These are phyloP conservation scores for Podosphaera leucotricha DNA, from an alignment of 2,329 filamentous ascomycete genomes.

Conservation along the genomic window DNA sequence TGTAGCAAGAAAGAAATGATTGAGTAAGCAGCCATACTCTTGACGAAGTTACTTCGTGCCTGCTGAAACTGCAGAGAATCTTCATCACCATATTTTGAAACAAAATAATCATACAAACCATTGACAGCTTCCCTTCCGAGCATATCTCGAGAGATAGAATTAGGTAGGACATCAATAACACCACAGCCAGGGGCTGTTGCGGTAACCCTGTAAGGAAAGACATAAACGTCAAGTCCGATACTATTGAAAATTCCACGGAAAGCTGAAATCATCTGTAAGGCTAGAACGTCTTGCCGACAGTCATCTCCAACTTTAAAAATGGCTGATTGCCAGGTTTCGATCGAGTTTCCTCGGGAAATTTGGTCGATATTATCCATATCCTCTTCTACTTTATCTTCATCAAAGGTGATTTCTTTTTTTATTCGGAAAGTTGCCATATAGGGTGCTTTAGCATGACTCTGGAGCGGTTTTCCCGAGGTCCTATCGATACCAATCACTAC, in stretches of 20 bases:
- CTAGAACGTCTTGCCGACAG: slow-evolving; percentile 88
- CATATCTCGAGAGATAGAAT: slow-evolving; percentile 97
- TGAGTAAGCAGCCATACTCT: slow-evolving; percentile 96
- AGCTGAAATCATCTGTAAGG: slow-evolving; percentile 89
- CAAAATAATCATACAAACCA: slow-evolving; percentile 92
- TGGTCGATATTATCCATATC: slow-evolving; percentile 20
- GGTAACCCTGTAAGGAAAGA: slow-evolving; percentile 91
- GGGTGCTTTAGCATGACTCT: slow-evolving; percentile 93
- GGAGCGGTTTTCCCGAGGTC: slow-evolving; percentile 89
- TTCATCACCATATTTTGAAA: slow-evolving; percentile 91
- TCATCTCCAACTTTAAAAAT: slow-evolving; percentile 99
- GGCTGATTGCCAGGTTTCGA: slow-evolving; percentile 96
- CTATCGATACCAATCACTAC: slow-evolving; percentile 95
- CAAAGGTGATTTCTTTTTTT: slow-evolving; percentile 47
- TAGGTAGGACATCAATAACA: slow-evolving; percentile 92
- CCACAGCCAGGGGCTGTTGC: slow-evolving; percentile 93
- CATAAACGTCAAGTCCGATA: slow-evolving; percentile 86
- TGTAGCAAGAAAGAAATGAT: slow-evolving; percentile 91
- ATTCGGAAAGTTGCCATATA: slow-evolving; percentile 99
- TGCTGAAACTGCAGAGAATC: slow-evolving; percentile 88
- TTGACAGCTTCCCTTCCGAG: slow-evolving; percentile 94
- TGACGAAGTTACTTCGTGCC: slow-evolving; percentile 91
- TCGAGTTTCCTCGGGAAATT: slow-evolving; percentile 26
- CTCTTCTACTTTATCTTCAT: slow-evolving; percentile 27
- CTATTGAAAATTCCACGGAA: slow-evolving; percentile 94